Evolutionary conservation across 768 basidiomycete species (phyloP).

Genomic region (Rhizopogon salebrosus): DNA sequence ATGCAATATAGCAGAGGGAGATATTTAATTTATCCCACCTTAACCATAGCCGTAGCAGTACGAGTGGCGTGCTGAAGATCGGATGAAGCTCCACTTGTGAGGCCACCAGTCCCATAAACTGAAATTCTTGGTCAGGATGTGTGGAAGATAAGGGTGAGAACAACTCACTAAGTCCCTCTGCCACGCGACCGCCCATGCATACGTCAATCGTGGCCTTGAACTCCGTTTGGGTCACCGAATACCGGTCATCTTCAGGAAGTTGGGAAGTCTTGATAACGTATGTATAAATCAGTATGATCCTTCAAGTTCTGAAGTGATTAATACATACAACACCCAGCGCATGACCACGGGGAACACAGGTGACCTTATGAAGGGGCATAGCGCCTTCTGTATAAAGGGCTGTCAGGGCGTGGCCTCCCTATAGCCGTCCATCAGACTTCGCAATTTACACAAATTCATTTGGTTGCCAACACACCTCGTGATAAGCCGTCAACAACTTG

Average conservation of each 20-base stretch:
- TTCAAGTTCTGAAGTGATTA: neutral
- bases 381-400: slow-evolving; percentile 93
- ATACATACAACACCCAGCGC: slow-evolving; percentile 77
- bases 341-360: slow-evolving; percentile 93
- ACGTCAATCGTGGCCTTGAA: slow-evolving; percentile 85
- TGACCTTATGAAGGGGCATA: slow-evolving; percentile 96
- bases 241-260: slow-evolving; percentile 73
- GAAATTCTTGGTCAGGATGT: slow-evolving; percentile 8
- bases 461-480: slow-evolving; percentile 58
- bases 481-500: slow-evolving; percentile 90
- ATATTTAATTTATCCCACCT: slow-evolving; percentile 43
- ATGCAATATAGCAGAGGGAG: slow-evolving; percentile 3
- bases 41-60: slow-evolving; percentile 83
- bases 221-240: slow-evolving; percentile 67
- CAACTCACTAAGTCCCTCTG: slow-evolving; percentile 79
- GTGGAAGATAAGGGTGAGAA: slow-evolving; percentile 1
- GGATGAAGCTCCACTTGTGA: slow-evolving; percentile 89
- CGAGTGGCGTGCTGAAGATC: slow-evolving; percentile 79
- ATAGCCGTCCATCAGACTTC: slow-evolving; percentile 11
- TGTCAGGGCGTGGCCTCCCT: slow-evolving; percentile 93
- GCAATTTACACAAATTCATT: neutral
- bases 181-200: slow-evolving; percentile 90
- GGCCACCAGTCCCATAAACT: slow-evolving; percentile 86
- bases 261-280: slow-evolving; percentile 53
- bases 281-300: slow-evolving; percentile 8